These are phyloP conservation scores for Lasiosphaeria hispida DNA, from an alignment of 495 filamentous ascomycete genomes.

Conservation along the genomic window DNA sequence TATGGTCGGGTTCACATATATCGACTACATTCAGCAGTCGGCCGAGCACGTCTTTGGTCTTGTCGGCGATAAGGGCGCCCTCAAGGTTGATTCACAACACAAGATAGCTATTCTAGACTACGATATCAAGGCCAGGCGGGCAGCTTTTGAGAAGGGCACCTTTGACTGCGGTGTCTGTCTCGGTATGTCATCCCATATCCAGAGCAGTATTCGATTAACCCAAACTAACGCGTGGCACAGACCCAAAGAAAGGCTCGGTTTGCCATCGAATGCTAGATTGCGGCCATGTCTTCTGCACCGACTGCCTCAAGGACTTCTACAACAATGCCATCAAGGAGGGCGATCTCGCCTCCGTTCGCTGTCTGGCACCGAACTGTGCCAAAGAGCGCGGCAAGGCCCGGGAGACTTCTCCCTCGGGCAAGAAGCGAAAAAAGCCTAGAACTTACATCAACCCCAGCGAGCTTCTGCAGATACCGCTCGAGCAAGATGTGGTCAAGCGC, in stretches of 20 bases:
- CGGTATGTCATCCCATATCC: conserved; percentile 33
- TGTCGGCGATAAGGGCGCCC: conserved; percentile 47
- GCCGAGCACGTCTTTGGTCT: conserved; percentile 77
- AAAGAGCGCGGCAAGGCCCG: conserved; percentile 50
- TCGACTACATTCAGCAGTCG: conserved; percentile 80
- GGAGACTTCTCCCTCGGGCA: conserved; percentile 17
- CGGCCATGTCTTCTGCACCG: conserved; percentile 84
- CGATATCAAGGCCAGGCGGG: conserved; percentile 67
- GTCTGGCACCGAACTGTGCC: conserved; percentile 72
- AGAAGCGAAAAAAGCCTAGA: conserved; percentile 45
- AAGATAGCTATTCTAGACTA: conserved; percentile 76
- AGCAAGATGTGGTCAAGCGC: conserved; percentile 70
- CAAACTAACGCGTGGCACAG: conserved; percentile 39
- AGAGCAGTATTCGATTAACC: neutral
- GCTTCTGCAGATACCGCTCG: conserved; percentile 78
- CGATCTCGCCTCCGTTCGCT: conserved; percentile 72
- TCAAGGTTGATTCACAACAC: conserved; percentile 57
- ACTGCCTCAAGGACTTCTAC: conserved; percentile 86
- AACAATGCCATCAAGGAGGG: conserved; percentile 83
- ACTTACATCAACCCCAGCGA: conserved; percentile 81
- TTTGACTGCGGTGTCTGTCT: conserved; percentile 90
- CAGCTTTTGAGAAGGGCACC: conserved; percentile 76
- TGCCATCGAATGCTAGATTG: conserved; percentile 80
- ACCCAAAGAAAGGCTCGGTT: conserved; percentile 82
- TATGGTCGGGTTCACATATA: conserved; percentile 78